These are phyloP conservation scores for Alternaria sp. DNA, from an alignment of 2,329 filamentous ascomycete species.

Conservation along the genomic window DNA sequence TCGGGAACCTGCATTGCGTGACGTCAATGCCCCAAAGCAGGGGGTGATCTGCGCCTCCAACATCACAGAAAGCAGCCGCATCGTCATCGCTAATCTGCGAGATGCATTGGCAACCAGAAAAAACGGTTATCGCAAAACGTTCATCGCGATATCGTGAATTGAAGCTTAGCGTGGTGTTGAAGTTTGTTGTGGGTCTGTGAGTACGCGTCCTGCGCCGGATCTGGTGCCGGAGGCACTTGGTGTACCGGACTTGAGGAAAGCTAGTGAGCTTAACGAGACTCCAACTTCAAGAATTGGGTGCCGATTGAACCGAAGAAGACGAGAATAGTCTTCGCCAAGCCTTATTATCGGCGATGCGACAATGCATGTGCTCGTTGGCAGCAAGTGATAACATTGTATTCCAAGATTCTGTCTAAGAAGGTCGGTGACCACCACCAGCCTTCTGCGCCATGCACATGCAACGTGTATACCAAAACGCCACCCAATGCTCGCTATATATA, in stretches of 20 bases:
- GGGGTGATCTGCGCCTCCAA: conserved; percentile 9
- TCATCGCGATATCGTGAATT: neutral
- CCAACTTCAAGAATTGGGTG: neutral
- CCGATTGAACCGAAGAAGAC: neutral
- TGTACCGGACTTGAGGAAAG: conserved; percentile 9
- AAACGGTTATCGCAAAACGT: neutral
- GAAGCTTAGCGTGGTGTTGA: neutral
- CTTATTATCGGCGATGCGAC: neutral
- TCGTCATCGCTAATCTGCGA: conserved; percentile 7
- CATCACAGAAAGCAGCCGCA: conserved; percentile 5
- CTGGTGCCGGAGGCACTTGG: conserved; percentile 11
- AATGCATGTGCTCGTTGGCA: neutral
- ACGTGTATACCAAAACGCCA: conserved; percentile 15
- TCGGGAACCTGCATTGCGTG: conserved; percentile 14
- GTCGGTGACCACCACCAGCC: neutral
- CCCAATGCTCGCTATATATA: conserved; percentile 27
- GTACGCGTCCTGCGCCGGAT: conserved; percentile 3
- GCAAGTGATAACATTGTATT: neutral
- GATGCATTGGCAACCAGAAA: neutral
- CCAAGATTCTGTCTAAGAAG: neutral
- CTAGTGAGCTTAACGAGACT: conserved; percentile 32
- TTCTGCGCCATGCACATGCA: conserved; percentile 2
- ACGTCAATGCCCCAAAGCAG: conserved; percentile 19
- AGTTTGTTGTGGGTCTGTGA: conserved; percentile 21
- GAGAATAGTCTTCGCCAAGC: neutral